Conservation (phyloP, 2,329 filamentous ascomycete genomes). For the Claviceps cyperi region DNA sequence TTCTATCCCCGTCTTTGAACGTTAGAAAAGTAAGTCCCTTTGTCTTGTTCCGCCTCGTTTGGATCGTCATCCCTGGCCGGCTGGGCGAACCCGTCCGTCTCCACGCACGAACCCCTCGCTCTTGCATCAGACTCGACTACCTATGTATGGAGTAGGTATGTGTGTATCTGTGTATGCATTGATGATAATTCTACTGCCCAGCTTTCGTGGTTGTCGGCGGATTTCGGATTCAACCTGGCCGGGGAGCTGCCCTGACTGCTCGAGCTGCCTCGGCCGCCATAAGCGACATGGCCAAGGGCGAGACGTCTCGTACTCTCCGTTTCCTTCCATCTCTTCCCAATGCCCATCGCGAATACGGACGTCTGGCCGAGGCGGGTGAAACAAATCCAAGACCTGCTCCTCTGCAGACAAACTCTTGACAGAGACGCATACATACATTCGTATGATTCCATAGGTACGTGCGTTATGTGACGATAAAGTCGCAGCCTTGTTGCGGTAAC, state of each 20-base stretch:
- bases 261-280: neutral
- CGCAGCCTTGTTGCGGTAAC: too few relatives aligned
- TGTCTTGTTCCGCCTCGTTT: neutral
- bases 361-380: too few relatives aligned
- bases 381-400: too few relatives aligned
- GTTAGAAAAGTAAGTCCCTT: neutral
- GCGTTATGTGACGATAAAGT: too few relatives aligned
- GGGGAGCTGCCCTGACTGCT: too few relatives aligned
- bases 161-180: neutral
- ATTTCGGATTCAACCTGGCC: too few relatives aligned
- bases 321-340: conserved; percentile 6
- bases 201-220: too few relatives aligned
- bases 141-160: too few relatives aligned
- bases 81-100: neutral
- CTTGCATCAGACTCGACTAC: neutral
- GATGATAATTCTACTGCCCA: neutral
- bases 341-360: conserved; percentile 4
- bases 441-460: too few relatives aligned
- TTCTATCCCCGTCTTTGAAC: too few relatives aligned
- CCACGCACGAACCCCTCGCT: neutral
- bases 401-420: too few relatives aligned
- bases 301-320: conserved; percentile 4
- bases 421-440: too few relatives aligned
- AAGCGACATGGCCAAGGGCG: conserved; percentile 9
- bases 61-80: neutral